Conservation (phyloP, 768 basidiomycete genomes). For the Trametes cubensis region DNA sequence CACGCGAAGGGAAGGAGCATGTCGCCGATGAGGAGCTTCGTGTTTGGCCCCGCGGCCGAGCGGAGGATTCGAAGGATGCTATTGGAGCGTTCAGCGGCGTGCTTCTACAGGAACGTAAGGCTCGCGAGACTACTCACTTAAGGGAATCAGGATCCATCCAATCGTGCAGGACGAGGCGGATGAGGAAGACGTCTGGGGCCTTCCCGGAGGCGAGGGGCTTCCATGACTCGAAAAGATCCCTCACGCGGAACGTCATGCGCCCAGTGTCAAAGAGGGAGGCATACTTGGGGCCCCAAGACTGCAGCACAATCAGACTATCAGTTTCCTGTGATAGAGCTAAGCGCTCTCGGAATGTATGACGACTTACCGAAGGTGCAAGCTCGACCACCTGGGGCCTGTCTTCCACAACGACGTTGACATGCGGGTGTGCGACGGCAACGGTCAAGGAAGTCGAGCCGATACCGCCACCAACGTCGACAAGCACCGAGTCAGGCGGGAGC, state of each 20-base stretch:
- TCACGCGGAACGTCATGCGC: constrained; percentile 19
- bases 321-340: background rate
- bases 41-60: constrained; percentile 14
- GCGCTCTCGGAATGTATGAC: constrained; percentile 4
- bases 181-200: constrained; percentile 19
- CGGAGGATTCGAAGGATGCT: constrained; percentile 19
- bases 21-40: constrained; percentile 22
- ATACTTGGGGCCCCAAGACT: constrained; percentile 18
- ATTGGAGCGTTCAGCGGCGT: constrained; percentile 53
- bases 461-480: constrained; percentile 27
- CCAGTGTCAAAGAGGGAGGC: constrained; percentile 19
- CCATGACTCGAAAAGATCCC: constrained; percentile 16
- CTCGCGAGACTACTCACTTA: background rate
- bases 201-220: constrained; percentile 39
- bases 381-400: constrained; percentile 27
- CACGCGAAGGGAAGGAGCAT: constrained; percentile 20
- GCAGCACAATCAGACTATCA: constrained; percentile 22
- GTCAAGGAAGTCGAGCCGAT: constrained; percentile 22
- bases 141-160: constrained; percentile 19
- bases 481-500: constrained; percentile 12
- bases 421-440: constrained; percentile 21
- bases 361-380: constrained; percentile 38
- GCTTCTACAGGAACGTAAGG: constrained; percentile 35
- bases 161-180: constrained; percentile 20
- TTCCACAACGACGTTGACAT: constrained; percentile 25